Base-by-base conservation (phyloP, 2,329 filamentous ascomycete species). In the Endoconidiophora polonica region DNA sequence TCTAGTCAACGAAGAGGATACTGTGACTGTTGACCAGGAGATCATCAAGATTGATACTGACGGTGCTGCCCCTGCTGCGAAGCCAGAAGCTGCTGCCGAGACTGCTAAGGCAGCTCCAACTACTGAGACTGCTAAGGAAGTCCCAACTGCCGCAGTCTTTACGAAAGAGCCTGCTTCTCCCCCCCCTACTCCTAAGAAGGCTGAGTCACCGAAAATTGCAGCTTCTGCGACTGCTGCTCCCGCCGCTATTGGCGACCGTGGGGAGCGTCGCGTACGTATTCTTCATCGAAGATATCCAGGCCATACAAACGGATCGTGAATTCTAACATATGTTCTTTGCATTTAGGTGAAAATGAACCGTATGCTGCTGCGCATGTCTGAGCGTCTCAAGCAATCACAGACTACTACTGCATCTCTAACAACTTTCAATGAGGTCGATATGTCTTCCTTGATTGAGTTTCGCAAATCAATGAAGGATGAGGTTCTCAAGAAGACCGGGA, bases 381-480 rank as follows among this genome's bases (percentile, higher is more conserved):
- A 98, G 72, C 87, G 91, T 58, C 77, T 98, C 57, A 98, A 98
- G 78, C 91, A 98, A 66, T 96, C 91, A 18, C 91, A 98, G 65
- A 98, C 98, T 70, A 96, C 91, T 1, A 90, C 91, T 46, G 91
- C 91, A 42, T 94, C 91, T 3, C 74, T 98, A 48, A 96, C 91
- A 44, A 98, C 91, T 23, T 98, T 98, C 76, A 95, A 98, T 66
- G 90, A 96, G 68, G 91, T 98, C 54, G 91, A 98, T 66, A 98
- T 98, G 91, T 94, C 90, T 29, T 86, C 83, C 20, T 73, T 98
- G 46, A 94, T 96, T 83, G 86, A 95, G 55, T 90, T 98, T 72
- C 83, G 91, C 59, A 95, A 94, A 67, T 73, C 87, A 44, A 96
- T 96, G 76, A 96, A 96, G 73, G 90, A 96, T 54, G 88, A 94